Conservation (phyloP, 352 stramenopile species). For the Pythium coloratum region DNA sequence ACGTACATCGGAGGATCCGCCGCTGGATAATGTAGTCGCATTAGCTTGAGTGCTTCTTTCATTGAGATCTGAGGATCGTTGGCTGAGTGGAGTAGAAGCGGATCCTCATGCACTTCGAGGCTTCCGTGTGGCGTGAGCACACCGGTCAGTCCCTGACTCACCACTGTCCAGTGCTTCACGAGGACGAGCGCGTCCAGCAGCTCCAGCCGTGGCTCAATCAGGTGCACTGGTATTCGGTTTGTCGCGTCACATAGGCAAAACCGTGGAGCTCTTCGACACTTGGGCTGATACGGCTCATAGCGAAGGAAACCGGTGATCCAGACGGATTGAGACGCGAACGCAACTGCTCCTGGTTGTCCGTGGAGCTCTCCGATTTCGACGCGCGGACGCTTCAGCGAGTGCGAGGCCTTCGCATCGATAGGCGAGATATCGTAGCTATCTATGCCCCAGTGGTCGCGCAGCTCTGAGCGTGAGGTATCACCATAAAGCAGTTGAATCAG, state of each 20-base stretch:
- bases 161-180: slow-evolving; percentile 57
- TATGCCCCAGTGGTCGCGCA: slow-evolving; percentile 2
- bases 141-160: slow-evolving; percentile 19
- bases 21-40: slow-evolving; percentile 34
- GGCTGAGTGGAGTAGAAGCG: slow-evolving; percentile 8
- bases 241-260: slow-evolving; percentile 41
- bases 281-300: slow-evolving; percentile 9
- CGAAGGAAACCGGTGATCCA: slow-evolving; percentile 56
- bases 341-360: slow-evolving; percentile 2
- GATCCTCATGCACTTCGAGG: slow-evolving; percentile 45
- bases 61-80: slow-evolving; percentile 2
- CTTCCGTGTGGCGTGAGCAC: slow-evolving; percentile 16
- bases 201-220: slow-evolving; percentile 40
- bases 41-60: slow-evolving; percentile 25
- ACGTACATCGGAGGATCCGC: slow-evolving; percentile 54
- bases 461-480: background rate
- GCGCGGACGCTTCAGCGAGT: slow-evolving; percentile 18
- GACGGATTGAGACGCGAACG: slow-evolving; percentile 35
- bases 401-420: background rate
- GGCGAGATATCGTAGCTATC: slow-evolving; percentile 12
- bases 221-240: slow-evolving; percentile 29
- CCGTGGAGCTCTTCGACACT: background rate
- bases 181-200: slow-evolving; percentile 54
- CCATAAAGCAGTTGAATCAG: no score
- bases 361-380: background rate